A percentile compares a stretch with the other conserved stretches of the same genome.
phyloP scores from a whole-genome alignment of 2,329 filamentous ascomycete species.

The Diplodia sapinea region DNA sequence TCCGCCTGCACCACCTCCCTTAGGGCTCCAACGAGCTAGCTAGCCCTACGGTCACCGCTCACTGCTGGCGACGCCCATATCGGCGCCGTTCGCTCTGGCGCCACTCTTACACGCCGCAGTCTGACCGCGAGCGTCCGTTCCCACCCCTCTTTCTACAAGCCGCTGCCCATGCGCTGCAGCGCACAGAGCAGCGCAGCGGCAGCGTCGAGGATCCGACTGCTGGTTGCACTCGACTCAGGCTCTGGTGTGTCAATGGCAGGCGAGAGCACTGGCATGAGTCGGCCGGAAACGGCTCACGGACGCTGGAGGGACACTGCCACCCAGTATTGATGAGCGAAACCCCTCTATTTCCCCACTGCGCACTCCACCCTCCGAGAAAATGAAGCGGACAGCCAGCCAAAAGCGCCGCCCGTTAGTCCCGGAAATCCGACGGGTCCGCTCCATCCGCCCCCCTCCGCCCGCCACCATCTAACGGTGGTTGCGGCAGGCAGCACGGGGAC shows the following conservation, averaged over 20 bases:
- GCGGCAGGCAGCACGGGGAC: constrained; percentile 11
- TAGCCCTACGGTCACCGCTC: constrained; percentile 15
- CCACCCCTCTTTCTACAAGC: constrained; percentile 18
- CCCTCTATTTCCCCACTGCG: constrained; percentile 24
- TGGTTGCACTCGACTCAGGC: constrained; percentile 17
- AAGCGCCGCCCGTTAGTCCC: constrained; percentile 7
- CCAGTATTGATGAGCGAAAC: constrained; percentile 17
- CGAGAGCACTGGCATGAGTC: constrained; percentile 15
- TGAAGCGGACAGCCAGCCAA: constrained; percentile 10
- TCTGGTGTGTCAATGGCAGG: constrained; percentile 15
- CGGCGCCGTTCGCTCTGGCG: constrained; percentile 13
- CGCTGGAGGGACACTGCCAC: constrained; percentile 15
- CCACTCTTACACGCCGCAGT: constrained; percentile 16
- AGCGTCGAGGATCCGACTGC: constrained; percentile 13
- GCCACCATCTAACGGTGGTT: background rate
- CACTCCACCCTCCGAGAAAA: constrained; percentile 15
- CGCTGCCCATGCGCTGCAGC: background rate
- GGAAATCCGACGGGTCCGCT: constrained; percentile 9
- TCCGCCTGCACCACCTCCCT: constrained; percentile 18
- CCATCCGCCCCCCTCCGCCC: constrained; percentile 20
- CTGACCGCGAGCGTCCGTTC: constrained; percentile 4
- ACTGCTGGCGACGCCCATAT: constrained; percentile 4
- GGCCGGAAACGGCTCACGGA: constrained; percentile 10
- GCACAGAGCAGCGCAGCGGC: constrained; percentile 14
- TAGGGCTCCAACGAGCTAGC: constrained; percentile 10